Conservation (phyloP, 441 rosid genomes). For the Pelargonium fulgidum region DNA sequence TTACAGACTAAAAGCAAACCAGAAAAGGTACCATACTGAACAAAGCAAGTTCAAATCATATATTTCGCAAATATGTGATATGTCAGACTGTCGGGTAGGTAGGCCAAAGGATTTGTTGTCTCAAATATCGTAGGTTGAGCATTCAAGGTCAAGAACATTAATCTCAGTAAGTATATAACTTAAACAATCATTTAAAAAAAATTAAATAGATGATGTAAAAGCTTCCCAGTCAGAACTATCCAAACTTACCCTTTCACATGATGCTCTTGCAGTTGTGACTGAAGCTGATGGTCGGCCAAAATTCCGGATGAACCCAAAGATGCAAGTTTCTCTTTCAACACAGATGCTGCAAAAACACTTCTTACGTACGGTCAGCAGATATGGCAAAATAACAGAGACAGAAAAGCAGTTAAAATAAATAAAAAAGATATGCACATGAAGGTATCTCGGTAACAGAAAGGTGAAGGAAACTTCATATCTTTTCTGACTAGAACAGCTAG, state of each 20-base stretch:
- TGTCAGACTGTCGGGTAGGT: background rate
- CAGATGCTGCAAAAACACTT: conserved; percentile 67
- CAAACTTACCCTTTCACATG: conserved; percentile 63
- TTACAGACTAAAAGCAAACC: background rate
- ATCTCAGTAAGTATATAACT: background rate
- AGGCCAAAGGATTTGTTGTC: background rate
- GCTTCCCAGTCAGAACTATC: background rate
- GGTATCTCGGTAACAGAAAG: background rate
- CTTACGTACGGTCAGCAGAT: conserved; percentile 34
- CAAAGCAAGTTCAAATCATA: conserved; percentile 2
- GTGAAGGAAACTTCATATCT: background rate
- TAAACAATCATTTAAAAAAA: background rate
- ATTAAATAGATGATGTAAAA: background rate
- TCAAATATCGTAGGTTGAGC: background rate
- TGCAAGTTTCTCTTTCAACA: conserved; percentile 88
- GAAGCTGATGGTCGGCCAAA: conserved; percentile 98
- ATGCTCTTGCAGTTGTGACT: conserved; percentile 88
- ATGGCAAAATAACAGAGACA: conserved; percentile 14
- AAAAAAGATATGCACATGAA: background rate
- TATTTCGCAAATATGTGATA: background rate
- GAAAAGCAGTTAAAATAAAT: conserved; percentile 1
- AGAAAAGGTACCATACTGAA: background rate
- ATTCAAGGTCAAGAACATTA: conserved; percentile 3
- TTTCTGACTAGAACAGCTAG: conserved; percentile 5
- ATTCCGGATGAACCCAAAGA: conserved; percentile 93